Base-by-base conservation (phyloP, 371 early-diverging fungal genomes). In the Catenaria anguillulae region DNA sequence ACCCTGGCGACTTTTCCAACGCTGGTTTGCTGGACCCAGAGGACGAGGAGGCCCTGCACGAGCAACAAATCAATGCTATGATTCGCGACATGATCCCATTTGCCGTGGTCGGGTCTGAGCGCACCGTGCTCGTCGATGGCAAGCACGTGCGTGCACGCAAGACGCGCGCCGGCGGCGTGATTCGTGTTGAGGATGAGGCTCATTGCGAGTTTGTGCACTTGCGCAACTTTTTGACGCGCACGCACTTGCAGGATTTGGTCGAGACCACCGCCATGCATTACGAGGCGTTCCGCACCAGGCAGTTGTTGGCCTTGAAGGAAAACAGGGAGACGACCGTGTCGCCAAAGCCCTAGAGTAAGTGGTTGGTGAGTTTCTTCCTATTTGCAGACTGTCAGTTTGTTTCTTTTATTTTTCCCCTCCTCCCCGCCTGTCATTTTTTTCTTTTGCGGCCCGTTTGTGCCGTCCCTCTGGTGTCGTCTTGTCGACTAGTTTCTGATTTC, bases 261-360 rank as follows among this genome's bases (percentile, higher is more conserved):
- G 92, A 91, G 68, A 86, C 87, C 56, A 91, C 92, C 15, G 81
- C 87, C 23, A 80, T 85, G 62, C 90, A 90, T 68, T 91, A 91
- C 70, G 92, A 91, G 73, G 78, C 85, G n/a, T 94, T 91, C 87
- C 83, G 95, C 60, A 84, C 89, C 36, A 79, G 84, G 68, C 90
- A 90, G 72, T 71, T 90, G 52, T 69, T 90, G 62, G 90, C 92
- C 46, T 76, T 89, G 60, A 89, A 88, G 71, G 89, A 88, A 71
- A 74, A 73, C 29, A 73, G 75, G 33, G 68, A 73, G 19, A 29
- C 52, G 29, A 50, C 24, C 52, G 29, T 29, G 8, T 50, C 52
- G 29, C 52, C 52, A 8, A 50, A 50, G 45, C 45, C 45, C 19
- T 23, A 43, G 45, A n/a, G n/a, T n/a, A n/a, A n/a, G n/a, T n/a